phyloP scores from a whole-genome alignment of 192 early-diverging fungal species.

The Dissophora globulifera region DNA sequence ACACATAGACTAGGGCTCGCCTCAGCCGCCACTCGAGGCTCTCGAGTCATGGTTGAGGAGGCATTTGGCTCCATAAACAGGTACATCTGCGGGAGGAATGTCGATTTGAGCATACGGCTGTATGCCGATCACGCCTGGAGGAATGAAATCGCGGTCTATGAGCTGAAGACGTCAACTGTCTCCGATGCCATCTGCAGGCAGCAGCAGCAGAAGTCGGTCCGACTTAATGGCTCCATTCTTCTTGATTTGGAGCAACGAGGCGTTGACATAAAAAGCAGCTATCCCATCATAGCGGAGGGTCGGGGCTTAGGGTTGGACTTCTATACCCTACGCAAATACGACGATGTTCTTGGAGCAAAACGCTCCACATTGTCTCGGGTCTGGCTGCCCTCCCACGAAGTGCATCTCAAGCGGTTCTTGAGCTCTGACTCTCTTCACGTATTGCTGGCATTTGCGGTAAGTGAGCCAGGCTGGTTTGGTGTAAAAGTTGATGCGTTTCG shows the following conservation, averaged over 20 bases:
- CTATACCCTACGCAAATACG: conserved; percentile 12
- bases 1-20: conserved; percentile 23
- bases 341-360: conserved; percentile 10
- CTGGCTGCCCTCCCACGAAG: conserved; percentile 17
- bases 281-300: conserved; percentile 19
- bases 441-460: conserved; percentile 20
- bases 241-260: conserved; percentile 19
- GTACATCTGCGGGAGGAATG: conserved; percentile 15
- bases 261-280: conserved; percentile 15
- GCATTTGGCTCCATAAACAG: conserved; percentile 13
- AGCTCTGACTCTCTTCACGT: conserved; percentile 26
- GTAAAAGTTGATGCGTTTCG: neutral
- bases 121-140: conserved; percentile 5
- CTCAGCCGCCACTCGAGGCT: conserved; percentile 5
- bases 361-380: neutral
- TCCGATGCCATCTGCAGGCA: conserved; percentile 9
- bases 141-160: conserved; percentile 22
- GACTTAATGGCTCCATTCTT: conserved; percentile 16
- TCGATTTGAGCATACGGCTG: conserved; percentile 15
- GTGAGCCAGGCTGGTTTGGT: neutral
- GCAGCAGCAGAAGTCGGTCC: conserved; percentile 20
- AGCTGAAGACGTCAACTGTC: conserved; percentile 5
- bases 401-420: conserved; percentile 24
- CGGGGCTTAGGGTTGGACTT: conserved; percentile 21
- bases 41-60: conserved; percentile 17